Evolutionary conservation across 2,329 filamentous ascomycete genomes (phyloP).

Genomic region (Pyrenophora tritici-repentis): DNA sequence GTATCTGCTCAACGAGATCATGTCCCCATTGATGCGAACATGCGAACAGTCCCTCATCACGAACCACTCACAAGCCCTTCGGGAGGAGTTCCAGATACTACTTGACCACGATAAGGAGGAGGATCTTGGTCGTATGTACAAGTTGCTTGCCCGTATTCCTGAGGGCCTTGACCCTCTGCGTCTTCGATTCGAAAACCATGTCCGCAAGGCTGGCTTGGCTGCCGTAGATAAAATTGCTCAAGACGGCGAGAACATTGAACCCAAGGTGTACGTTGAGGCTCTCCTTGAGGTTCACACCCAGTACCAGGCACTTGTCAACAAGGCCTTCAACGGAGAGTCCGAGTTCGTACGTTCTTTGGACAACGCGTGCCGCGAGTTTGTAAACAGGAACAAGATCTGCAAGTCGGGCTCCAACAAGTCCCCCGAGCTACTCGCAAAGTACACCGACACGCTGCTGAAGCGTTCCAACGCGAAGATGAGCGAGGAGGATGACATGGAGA

Average conservation of each 20-base stretch:
- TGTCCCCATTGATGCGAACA: slow-evolving; percentile 77
- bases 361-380: slow-evolving; percentile 96
- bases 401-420: slow-evolving; percentile 92
- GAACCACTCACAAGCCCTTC: slow-evolving; percentile 81
- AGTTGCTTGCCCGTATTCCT: slow-evolving; percentile 82
- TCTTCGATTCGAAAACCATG: slow-evolving; percentile 86
- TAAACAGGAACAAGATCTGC: slow-evolving; percentile 97
- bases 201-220: slow-evolving; percentile 83
- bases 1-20: slow-evolving; percentile 91
- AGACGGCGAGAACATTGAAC: slow-evolving; percentile 87
- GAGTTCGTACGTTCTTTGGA: slow-evolving; percentile 96
- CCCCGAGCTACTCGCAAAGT: slow-evolving; percentile 92
- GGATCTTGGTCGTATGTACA: slow-evolving; percentile 96
- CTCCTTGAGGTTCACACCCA: slow-evolving; percentile 92
- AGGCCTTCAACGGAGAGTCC: slow-evolving; percentile 91
- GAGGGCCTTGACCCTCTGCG: slow-evolving; percentile 90
- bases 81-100: slow-evolving; percentile 93
- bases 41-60: slow-evolving; percentile 90
- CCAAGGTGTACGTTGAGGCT: slow-evolving; percentile 95
- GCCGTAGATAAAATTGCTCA: slow-evolving; percentile 90
- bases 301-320: slow-evolving; percentile 88
- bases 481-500: slow-evolving; percentile 92
- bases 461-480: slow-evolving; percentile 85
- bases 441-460: slow-evolving; percentile 88
- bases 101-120: slow-evolving; percentile 94